Evolutionary conservation across 768 basidiomycete genomes (phyloP).

Genomic region (Lyophyllum atratum): DNA sequence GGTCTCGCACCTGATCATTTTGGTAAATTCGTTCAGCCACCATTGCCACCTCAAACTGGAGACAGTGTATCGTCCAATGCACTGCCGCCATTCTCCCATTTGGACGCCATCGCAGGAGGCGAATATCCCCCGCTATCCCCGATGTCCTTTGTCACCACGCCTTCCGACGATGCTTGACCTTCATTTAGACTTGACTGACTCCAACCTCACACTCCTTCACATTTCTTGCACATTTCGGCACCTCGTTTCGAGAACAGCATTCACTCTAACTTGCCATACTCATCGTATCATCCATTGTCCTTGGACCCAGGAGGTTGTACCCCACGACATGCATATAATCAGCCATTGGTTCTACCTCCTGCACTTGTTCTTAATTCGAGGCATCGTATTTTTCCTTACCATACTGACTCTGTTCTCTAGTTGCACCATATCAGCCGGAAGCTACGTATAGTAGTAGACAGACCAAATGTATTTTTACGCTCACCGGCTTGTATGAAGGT

Average conservation of each 20-base stretch:
- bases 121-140: slow-evolving; percentile 74
- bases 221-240: slow-evolving; percentile 19
- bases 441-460: slow-evolving; percentile 53
- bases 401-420: slow-evolving; percentile 44
- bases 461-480: slow-evolving; percentile 57
- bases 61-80: slow-evolving; percentile 27
- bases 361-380: slow-evolving; percentile 28
- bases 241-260: slow-evolving; percentile 14
- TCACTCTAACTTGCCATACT: slow-evolving; percentile 26
- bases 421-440: slow-evolving; percentile 47
- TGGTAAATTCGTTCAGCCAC: slow-evolving; percentile 46
- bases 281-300: slow-evolving; percentile 30
- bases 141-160: slow-evolving; percentile 61
- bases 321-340: slow-evolving; percentile 38
- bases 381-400: slow-evolving; percentile 28
- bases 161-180: slow-evolving; percentile 47
- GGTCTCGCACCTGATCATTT: slow-evolving; percentile 35
- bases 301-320: slow-evolving; percentile 47
- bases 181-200: slow-evolving; percentile 13
- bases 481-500: slow-evolving; percentile 30
- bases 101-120: slow-evolving; percentile 83
- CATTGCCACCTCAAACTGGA: slow-evolving; percentile 47
- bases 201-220: slow-evolving; percentile 24
- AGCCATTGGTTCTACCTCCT: slow-evolving; percentile 35
- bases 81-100: slow-evolving; percentile 67